Conservation (phyloP, 352 stramenopile species). For the Phytophthora uliginosa region DNA sequence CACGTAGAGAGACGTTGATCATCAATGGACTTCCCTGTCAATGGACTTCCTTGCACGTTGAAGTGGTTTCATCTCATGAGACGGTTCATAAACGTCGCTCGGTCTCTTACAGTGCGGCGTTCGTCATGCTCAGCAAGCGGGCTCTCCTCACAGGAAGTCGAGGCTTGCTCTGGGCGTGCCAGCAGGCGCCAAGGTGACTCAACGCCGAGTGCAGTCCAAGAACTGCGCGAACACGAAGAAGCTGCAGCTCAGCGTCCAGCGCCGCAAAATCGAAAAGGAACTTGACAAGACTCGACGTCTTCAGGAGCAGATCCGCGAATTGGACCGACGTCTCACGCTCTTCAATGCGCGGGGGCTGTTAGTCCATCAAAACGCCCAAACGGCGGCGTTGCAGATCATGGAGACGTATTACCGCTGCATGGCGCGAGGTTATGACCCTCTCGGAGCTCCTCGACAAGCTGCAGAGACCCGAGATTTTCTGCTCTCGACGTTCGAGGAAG, state of each 20-base stretch:
- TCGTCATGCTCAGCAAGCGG: not conserved
- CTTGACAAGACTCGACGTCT: not conserved
- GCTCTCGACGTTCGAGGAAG: slow-evolving; percentile 23
- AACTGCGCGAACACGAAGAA: slow-evolving; percentile 10
- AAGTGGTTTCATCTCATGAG: not conserved
- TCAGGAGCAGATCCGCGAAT: slow-evolving; percentile 18
- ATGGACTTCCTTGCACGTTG: not conserved
- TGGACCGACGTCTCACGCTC: slow-evolving; percentile 7
- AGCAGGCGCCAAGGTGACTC: not conserved
- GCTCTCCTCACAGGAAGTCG: not conserved
- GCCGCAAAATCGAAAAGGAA: not conserved
- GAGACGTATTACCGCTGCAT: slow-evolving; percentile 47
- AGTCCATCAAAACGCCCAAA: slow-evolving; percentile 26
- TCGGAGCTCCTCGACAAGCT: not conserved
- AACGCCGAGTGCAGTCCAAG: not conserved
- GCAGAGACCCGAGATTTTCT: slow-evolving; percentile 34
- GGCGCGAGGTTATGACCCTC: slow-evolving; percentile 31
- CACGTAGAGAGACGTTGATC: not conserved
- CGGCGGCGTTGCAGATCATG: slow-evolving; percentile 38
- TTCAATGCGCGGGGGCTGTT: not conserved
- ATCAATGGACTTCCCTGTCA: not conserved
- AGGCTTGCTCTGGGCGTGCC: not conserved
- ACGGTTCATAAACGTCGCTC: not conserved
- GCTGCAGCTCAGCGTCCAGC: not conserved
- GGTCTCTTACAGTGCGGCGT: not conserved